Conservation (phyloP, 345 rosid species). For the Theobroma cacao region DNA sequence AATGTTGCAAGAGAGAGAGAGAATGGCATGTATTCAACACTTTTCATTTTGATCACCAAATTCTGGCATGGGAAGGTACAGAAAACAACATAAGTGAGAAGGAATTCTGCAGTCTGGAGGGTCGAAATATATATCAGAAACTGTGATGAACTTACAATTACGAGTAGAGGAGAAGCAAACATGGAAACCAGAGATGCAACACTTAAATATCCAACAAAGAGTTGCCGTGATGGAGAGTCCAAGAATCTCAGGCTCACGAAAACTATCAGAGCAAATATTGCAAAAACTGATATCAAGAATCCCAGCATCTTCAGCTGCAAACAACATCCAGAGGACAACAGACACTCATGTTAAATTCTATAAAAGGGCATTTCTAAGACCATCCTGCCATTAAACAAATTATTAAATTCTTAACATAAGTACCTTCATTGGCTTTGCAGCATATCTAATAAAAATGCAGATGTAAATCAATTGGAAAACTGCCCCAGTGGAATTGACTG, state of each 20-base stretch:
- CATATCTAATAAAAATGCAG: constrained; percentile 37
- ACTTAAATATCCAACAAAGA: constrained; percentile 48
- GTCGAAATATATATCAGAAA: background rate
- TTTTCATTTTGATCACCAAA: constrained; percentile 40
- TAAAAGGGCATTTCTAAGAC: background rate
- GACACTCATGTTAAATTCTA: background rate
- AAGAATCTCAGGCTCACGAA: constrained; percentile 33
- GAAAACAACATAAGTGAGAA: background rate
- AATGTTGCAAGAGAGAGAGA: constrained; percentile 50
- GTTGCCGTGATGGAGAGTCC: constrained; percentile 22
- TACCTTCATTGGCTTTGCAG: constrained; percentile 40
- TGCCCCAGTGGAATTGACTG: constrained; percentile 48
- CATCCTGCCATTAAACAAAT: background rate
- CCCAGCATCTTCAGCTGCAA: constrained; percentile 50
- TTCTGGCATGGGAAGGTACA: constrained; percentile 25
- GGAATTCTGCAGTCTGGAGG: background rate
- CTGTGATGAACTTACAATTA: constrained; percentile 35
- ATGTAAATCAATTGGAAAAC: constrained; percentile 46
- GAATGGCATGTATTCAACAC: constrained; percentile 57
- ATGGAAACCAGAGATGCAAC: constrained; percentile 51
- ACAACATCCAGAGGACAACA: background rate
- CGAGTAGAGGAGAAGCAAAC: constrained; percentile 51
- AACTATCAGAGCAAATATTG: constrained; percentile 24
- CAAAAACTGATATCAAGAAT: constrained; percentile 29
- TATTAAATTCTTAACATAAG: background rate